A percentile compares a stretch with the other conserved stretches of the same genome.
These are phyloP conservation scores for Pinus albicaulis DNA, from an alignment of 75 land plant genomes.

Conservation along the genomic window DNA sequence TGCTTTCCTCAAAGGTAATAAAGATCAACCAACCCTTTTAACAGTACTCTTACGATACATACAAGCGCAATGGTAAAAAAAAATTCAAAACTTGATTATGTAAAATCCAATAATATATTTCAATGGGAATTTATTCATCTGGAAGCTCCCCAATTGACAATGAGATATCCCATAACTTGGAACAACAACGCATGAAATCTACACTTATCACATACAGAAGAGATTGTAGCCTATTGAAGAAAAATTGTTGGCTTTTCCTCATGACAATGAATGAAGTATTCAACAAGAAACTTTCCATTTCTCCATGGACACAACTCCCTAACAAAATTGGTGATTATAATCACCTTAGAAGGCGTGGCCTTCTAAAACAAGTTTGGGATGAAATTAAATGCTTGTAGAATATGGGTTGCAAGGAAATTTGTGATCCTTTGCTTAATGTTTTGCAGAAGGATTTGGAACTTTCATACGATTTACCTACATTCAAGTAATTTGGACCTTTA, in stretches of 20 bases:
- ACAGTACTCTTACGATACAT: neutral
- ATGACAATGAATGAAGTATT: constrained; percentile 67
- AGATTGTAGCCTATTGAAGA: neutral
- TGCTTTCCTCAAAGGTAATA: too few species aligned
- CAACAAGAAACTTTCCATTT: constrained; percentile 20
- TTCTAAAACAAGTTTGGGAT: constrained; percentile 36
- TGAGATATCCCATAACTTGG: constrained; percentile 24
- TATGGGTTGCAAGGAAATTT: constrained; percentile 38
- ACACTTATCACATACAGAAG: constrained; percentile 4
- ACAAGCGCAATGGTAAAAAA: neutral
- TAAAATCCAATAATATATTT: neutral
- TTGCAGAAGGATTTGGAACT: constrained; percentile 49
- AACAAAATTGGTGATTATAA: neutral
- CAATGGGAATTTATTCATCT: neutral
- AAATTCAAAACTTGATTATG: constrained; percentile 33
- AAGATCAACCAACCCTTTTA: too few species aligned
- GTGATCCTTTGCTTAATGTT: constrained; percentile 35
- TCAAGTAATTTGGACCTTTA: too few species aligned
- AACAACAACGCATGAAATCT: constrained; percentile 29
- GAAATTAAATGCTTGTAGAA: constrained; percentile 26
- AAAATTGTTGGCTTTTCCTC: constrained; percentile 54
- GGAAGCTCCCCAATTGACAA: constrained; percentile 12
- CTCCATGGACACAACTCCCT: constrained; percentile 18
- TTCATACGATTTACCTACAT: too few species aligned
- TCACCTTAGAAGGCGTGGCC: neutral